Evolutionary conservation across 352 stramenopile genomes (phyloP), one percentile per base, ranked within the genome.

Genomic region (Phytophthora kernoviae): DNA sequence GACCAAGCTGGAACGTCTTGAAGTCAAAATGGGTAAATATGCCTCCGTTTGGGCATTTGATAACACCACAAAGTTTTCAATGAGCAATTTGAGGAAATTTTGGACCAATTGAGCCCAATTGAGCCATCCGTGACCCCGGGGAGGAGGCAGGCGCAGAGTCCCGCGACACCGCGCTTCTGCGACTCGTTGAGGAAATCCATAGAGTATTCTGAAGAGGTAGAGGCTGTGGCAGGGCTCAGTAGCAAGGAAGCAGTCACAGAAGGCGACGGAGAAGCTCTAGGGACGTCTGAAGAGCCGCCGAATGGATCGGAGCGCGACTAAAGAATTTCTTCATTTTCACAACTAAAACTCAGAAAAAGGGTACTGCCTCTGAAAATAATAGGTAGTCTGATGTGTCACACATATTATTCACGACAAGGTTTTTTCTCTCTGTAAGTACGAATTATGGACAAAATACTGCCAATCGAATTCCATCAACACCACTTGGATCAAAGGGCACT

Each of bases 151-250:
- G 82, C 86, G 15, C 73, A 82, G 37, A 93, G 67, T 3, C 82
- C 84, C 4, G 69, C 77, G 39, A 95, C 65, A 5, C 82, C 84
- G 26, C 86, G 78, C 67, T 91, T 89, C 55, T 93, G 83, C 34
- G 65, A 26, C 17, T 74, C 54, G 11, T 63, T 75, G 4, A 93
- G 79, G 30, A 57, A 65, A 8, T 79, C 68, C 43, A 68, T 70
- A 10, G 57, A 22, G 43, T 58, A 62, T 47, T 75, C 62, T 0
- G 49, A 27, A 6, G 59, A 55, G 4, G 66, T 40, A 2, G 22
- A 20, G 6, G 34, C 2, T 8, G 48, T 43, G 37, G 37, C 10
- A 17, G 37, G 37, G 1, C 37, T 43, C 37, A 21, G 37, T 4
- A 43, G 14, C 37, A 21, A 30, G 24, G 24, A 30, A 30, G 3